Evolutionary conservation across 2,329 filamentous ascomycete species (phyloP).

Genomic region (Thelonectria blattea): DNA sequence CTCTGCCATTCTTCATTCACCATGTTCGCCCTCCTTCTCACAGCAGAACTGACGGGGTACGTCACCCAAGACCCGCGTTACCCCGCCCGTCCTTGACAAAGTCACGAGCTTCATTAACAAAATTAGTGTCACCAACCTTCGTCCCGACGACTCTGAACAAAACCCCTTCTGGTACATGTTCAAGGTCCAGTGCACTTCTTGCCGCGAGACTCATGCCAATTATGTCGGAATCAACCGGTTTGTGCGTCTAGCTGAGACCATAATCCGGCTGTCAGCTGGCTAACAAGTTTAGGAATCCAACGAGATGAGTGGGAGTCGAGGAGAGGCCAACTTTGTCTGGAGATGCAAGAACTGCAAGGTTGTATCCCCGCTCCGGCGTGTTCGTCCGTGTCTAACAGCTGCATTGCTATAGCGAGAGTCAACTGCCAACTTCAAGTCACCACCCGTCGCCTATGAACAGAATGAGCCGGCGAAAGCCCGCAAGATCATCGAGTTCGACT

Average conservation of each 20-base stretch:
- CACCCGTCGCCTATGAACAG: slow-evolving; percentile 74
- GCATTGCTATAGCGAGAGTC: slow-evolving; percentile 70
- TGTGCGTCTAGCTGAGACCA: slow-evolving; percentile 58
- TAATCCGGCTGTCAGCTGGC: neutral
- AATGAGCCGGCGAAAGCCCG: slow-evolving; percentile 74
- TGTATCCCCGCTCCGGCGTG: neutral
- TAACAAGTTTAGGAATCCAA: slow-evolving; percentile 72
- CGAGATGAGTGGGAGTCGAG: slow-evolving; percentile 89
- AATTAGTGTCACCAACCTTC: slow-evolving; percentile 84
- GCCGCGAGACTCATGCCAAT: slow-evolving; percentile 88
- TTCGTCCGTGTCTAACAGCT: neutral
- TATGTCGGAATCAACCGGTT: slow-evolving; percentile 86
- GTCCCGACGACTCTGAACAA: slow-evolving; percentile 80
- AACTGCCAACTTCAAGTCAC: slow-evolving; percentile 80
- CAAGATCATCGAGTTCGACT: slow-evolving; percentile 90
- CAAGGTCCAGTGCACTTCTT: slow-evolving; percentile 98
- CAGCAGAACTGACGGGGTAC: slow-evolving; percentile 73
- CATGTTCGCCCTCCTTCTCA: slow-evolving; percentile 72
- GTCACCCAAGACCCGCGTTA: slow-evolving; percentile 29
- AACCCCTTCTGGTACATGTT: slow-evolving; percentile 96
- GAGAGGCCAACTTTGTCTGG: slow-evolving; percentile 99
- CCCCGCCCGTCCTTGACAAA: neutral
- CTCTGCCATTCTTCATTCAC: slow-evolving; percentile 22
- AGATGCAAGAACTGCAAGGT: slow-evolving; percentile 98
- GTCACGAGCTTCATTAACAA: slow-evolving; percentile 27